phyloP scores from a whole-genome alignment of 192 early-diverging fungal species.

The Entomortierella parvispora region DNA sequence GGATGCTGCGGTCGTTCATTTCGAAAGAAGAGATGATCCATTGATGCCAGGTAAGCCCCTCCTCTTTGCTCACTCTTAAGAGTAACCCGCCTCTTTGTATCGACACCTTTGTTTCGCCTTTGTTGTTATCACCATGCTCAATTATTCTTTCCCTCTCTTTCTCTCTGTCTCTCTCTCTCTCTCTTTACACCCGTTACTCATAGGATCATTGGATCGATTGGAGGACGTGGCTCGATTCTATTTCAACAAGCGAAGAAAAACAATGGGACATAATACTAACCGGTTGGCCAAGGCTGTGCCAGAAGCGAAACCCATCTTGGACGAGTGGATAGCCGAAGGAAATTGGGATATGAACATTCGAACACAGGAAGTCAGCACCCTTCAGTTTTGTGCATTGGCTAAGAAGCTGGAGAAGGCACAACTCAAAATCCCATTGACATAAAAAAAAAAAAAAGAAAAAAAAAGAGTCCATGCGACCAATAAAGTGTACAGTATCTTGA shows the following conservation, averaged over 20 bases:
- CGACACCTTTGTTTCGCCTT: neutral
- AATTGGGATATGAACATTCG: conserved; percentile 66
- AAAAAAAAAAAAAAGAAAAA: neutral
- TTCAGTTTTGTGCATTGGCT: conserved; percentile 68
- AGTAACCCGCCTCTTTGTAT: neutral
- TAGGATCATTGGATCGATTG: conserved; percentile 62
- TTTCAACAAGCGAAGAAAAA: conserved; percentile 78
- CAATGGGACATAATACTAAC: conserved; percentile 66
- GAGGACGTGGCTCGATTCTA: conserved; percentile 69
- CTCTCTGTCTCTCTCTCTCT: neutral
- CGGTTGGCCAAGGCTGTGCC: conserved; percentile 43
- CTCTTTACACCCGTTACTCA: too few relatives aligned
- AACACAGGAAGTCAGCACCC: conserved; percentile 71
- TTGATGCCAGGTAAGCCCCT: conserved; percentile 49
- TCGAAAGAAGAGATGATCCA: conserved; percentile 60
- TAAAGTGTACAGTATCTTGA: neutral
- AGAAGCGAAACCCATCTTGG: conserved; percentile 27
- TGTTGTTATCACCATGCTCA: neutral
- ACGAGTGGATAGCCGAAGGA: conserved; percentile 59
- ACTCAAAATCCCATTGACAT: conserved; percentile 47
- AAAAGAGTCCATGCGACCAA: too few relatives aligned
- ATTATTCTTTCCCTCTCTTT: neutral
- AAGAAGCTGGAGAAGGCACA: conserved; percentile 54
- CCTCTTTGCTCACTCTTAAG: too few relatives aligned
- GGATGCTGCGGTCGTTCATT: conserved; percentile 77